Conservation (phyloP, 2,329 filamentous ascomycete genomes). For the Fonsecaea multimorphosa region DNA sequence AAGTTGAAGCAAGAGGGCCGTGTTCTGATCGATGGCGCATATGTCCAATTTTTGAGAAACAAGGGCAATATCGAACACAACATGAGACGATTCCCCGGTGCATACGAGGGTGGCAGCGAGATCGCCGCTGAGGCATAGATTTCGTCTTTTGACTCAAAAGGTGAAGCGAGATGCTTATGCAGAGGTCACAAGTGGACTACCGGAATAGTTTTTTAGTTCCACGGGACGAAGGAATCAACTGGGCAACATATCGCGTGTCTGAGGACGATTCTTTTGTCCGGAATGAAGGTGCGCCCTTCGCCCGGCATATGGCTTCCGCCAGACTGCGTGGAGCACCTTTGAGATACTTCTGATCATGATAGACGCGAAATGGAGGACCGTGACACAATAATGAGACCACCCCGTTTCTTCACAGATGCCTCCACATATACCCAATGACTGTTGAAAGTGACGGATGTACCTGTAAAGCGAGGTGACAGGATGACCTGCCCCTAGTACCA, state of each 20-base stretch:
- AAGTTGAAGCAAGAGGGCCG: constrained; percentile 91
- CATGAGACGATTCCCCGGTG: constrained; percentile 92
- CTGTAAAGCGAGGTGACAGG: neutral
- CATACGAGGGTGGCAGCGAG: constrained; percentile 63
- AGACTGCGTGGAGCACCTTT: neutral
- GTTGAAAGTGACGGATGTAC: neutral
- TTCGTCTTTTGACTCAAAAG: neutral
- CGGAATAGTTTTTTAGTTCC: neutral
- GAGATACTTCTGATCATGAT: constrained; percentile 7
- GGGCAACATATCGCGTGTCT: neutral
- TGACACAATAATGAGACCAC: neutral
- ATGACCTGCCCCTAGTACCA: neutral
- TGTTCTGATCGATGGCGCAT: constrained; percentile 97
- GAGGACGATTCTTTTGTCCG: neutral
- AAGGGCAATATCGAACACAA: constrained; percentile 85
- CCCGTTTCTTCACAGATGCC: neutral
- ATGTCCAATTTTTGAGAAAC: constrained; percentile 98
- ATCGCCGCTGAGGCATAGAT: constrained; percentile 53
- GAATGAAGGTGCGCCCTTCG: neutral
- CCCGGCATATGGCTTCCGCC: neutral
- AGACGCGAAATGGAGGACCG: constrained; percentile 2
- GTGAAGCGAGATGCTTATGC: neutral
- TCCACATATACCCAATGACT: neutral
- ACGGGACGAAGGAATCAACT: neutral
- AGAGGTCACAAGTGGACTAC: neutral